Evolutionary conservation across 169 alveolate species (phyloP), one percentile per base, ranked within the genome.

Genomic region (Sarcocystis neurona): DNA sequence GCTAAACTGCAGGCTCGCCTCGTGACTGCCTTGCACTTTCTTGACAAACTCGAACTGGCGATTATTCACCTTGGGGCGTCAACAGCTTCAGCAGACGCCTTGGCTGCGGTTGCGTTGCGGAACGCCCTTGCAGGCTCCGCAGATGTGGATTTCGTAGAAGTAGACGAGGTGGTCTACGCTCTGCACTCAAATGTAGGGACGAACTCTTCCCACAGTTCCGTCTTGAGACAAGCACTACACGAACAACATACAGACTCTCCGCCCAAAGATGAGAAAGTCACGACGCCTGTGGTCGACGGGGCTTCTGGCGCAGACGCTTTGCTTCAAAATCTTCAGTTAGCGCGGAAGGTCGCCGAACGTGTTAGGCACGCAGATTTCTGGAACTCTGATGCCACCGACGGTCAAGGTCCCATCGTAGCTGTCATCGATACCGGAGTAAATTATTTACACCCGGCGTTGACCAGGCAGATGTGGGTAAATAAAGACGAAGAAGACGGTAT

Each of bases 381-480:
- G n/a, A n/a, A n/a, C n/a, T n/a, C n/a, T n/a, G 84, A 66, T 18
- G 82, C 34, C 82, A 18, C 20, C 15, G 75, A 63, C n/a, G 8
- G 34, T 37, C 23, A 39, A 32, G 82, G 82, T 2, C 82, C 56
- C 4, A 39, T 90, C 43, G 95, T 93, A 47, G 95, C 94, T 8
- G 94, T 93, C 12, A 87, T 92, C 70, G 95, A 93, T 63, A 93
- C 95, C 12, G 95, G 95, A 0, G 95, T 93, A 5, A 94, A 92
- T 41, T 89, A 70, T 84, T 66, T 89, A 27, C 95, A 93, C 53
- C 92, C 91, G 30, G 95, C 92, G 60, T 47, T 93, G 32, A 85
- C 68, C 0, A 91, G 66, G 34, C 79, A 78, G 37, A 92, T 93
- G 95, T 93, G 95, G 95, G 84, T 90, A 32, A 93, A 93, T 50